Evolutionary conservation across 169 alveolate species (phyloP), one percentile per base, ranked within the genome.

Genomic region (Cryptosporidium canis): DNA sequence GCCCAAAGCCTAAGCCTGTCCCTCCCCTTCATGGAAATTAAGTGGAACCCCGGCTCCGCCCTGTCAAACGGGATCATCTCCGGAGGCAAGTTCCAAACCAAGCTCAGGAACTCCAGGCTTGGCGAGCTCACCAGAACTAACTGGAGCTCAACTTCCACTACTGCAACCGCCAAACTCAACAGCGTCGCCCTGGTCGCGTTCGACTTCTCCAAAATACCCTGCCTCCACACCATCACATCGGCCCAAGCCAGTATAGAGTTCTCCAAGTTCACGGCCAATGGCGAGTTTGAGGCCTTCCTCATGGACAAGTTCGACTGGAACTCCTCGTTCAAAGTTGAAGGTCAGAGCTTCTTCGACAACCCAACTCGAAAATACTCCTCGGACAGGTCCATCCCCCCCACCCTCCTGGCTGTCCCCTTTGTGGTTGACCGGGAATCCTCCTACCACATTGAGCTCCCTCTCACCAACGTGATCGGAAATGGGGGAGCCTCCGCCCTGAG

Each of bases 291-390:
- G 8, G 48, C 43, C 35, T 56, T 77, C 16, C 48, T 55, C 12
- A 56, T 77, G 72, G 72, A 58, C 21, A 3, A 18, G n/a, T 77
- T 77, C 31, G 72, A 77, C 64, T 77, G 85, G 85, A 43, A 77
- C 72, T 58, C 70, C 12, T 77, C 72, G 7, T 70, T 70, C 53
- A 11, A 41, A 7, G 56, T 39, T 16, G 72, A 77, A 56, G 39
- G 70, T 58, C 85, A 77, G 47, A 77, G 44, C 66, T 77, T 77
- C 24, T 56, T 77, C 24, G 44, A 61, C 18, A 61, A 77, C 45
- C 84, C 84, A 11, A 56, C 27, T 9, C 29, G n/a, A 27, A 29
- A 71, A 31, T 77, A 77, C 47, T 21, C 77, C 1, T 9, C 43
- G 3, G 65, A 61, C n/a, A 11, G 21, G 16, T 37, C 85, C 2